phyloP scores from a whole-genome alignment of 805 yeast genomes.

The Babjeviella inositovora region DNA sequence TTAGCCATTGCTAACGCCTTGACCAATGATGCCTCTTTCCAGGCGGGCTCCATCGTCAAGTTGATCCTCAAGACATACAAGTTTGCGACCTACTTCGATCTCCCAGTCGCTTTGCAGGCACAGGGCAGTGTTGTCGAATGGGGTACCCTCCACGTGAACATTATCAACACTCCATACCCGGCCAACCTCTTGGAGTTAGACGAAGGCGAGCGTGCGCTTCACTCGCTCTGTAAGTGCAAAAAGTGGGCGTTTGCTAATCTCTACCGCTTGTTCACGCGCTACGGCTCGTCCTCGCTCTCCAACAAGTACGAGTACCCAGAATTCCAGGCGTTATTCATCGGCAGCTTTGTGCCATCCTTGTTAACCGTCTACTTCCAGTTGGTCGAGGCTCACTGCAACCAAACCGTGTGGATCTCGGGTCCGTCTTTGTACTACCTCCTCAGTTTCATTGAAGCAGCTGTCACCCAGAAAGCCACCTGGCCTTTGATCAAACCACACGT shows the following conservation, averaged over 20 bases:
- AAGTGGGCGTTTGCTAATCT: conserved; percentile 85
- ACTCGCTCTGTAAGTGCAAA: conserved; percentile 62
- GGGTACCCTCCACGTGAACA: conserved; percentile 62
- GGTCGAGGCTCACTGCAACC: conserved; percentile 59
- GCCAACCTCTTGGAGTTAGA: conserved; percentile 29
- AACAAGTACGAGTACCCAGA: conserved; percentile 37
- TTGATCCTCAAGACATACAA: conserved; percentile 64
- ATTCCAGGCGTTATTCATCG: conserved; percentile 41
- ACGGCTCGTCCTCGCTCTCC: conserved; percentile 33
- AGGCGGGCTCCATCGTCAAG: conserved; percentile 56
- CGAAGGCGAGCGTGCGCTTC: conserved; percentile 31
- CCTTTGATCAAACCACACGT: conserved; percentile 45
- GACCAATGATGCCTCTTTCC: conserved; percentile 4
- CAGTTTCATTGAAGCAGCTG: conserved; percentile 43
- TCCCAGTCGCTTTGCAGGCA: conserved; percentile 47
- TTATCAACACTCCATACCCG: conserved; percentile 48
- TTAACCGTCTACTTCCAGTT: conserved; percentile 46
- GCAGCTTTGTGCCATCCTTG: conserved; percentile 59
- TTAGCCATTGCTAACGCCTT: conserved; percentile 40
- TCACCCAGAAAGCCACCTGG: conserved; percentile 45
- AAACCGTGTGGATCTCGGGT: conserved; percentile 52
- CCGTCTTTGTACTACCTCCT: conserved; percentile 51
- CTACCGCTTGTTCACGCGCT: conserved; percentile 54
- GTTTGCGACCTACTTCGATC: conserved; percentile 54
- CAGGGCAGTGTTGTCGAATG: conserved; percentile 39